Base-by-base conservation (phyloP, 1,284 basidiomycete genomes). In the Sporisorium exsertum region DNA sequence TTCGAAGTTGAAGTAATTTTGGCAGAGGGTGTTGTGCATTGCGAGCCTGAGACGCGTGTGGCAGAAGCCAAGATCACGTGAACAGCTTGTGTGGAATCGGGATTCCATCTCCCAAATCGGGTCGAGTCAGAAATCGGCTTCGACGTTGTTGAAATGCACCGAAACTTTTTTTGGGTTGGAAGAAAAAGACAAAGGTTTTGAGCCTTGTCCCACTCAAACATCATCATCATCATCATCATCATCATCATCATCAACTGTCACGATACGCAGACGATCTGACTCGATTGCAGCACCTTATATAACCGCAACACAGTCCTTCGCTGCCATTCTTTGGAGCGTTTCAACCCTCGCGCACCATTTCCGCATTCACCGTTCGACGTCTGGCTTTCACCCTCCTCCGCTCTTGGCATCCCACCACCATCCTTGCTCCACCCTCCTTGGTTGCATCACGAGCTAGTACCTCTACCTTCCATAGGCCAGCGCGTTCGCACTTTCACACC, bases 331-430 rank as follows among this genome's bases (percentile, higher is more conserved):
- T 18, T 46, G 61, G 56, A 63, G 40, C 32, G 27, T 4, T 8
- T 24, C 5, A 10, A 13, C 18, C 20, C 45, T 54, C 32, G 51
- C 59, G 63, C 43, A 72, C 43, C 56, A 66, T 72, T 72, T 43
- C 59, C 53, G 60, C 64, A 56, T 43, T 63, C 40, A 56, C 49
- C 32, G 9, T 47, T 49, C 63, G 69, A 52, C 69, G 69, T 40
- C 55, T 72, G 64, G 59, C 59, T 63, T 58, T 56, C 43, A 56
- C 56, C 59, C 8, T 65, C 45, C 16, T 46, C 51, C 60, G 69
- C 69, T 58, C 69, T 47, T 57, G 55, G 8, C 40, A 16, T 40
- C n/a, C 37, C 37, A 40, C 37, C 37, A 40, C 37, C 18, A 2
- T 24, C 37, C 42, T 64, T 35, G 55, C 55, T 40, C 33, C 56